Evolutionary conservation across 805 yeast species (phyloP).

Genomic region (Yamadazyma tumulicola): DNA sequence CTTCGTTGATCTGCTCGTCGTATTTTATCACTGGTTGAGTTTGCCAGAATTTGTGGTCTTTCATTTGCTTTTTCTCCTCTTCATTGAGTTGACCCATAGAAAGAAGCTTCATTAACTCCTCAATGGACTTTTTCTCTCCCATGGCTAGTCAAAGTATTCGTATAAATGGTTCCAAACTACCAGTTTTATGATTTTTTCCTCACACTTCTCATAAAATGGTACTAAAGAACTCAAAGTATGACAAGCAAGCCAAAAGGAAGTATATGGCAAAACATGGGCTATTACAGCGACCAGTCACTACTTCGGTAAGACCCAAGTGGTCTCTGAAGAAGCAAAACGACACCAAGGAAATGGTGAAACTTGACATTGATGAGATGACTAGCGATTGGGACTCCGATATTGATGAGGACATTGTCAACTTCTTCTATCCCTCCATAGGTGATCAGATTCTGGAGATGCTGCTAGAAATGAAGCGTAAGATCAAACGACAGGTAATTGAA

Average conservation of each 20-base stretch:
- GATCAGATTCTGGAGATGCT: conserved; percentile 25
- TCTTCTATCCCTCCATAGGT: conserved; percentile 38
- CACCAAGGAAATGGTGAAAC: conserved; percentile 16
- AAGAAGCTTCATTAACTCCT: conserved; percentile 56
- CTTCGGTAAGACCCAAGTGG: conserved; percentile 28
- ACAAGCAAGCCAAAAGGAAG: conserved; percentile 37
- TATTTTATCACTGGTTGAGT: conserved; percentile 91
- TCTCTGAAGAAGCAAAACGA: conserved; percentile 22
- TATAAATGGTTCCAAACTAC: background rate
- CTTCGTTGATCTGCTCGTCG: conserved; percentile 60
- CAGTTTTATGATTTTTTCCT: too few species aligned
- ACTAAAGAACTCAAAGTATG: conserved; percentile 42
- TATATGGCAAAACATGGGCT: conserved; percentile 42
- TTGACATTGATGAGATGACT: conserved; percentile 30
- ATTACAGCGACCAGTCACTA: conserved; percentile 10
- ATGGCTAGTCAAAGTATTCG: background rate
- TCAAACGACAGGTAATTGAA: conserved; percentile 32
- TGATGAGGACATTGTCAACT: conserved; percentile 38
- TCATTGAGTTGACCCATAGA: conserved; percentile 55
- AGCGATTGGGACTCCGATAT: conserved; percentile 36
- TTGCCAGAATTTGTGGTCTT: conserved; percentile 94
- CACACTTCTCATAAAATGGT: conserved; percentile 32
- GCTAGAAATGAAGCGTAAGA: conserved; percentile 31
- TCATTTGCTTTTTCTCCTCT: conserved; percentile 66
- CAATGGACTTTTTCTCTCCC: conserved; percentile 29